Evolutionary conservation across 202 grass and related monocot species (phyloP).

Genomic region (Cymbopogon flexuosus): DNA sequence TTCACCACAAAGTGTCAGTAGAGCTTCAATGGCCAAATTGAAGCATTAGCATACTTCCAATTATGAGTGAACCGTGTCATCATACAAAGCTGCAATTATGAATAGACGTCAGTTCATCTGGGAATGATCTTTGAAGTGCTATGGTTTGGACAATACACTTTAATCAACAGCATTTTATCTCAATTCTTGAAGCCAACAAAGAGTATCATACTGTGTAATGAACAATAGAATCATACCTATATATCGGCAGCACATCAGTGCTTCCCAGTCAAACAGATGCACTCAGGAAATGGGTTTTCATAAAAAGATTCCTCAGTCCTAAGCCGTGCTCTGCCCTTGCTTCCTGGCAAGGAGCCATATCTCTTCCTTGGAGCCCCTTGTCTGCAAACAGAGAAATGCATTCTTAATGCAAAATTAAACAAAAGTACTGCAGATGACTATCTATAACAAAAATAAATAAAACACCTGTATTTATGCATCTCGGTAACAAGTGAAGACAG

Average conservation of each 20-base stretch:
- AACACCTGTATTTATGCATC: conserved; percentile 84
- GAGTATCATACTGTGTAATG: background rate
- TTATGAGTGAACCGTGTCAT: background rate
- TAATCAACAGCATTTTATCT: conserved; percentile 1
- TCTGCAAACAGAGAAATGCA: conserved; percentile 41
- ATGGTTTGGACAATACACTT: background rate
- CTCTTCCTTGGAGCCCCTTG: conserved; percentile 87
- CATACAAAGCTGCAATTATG: conserved; percentile 21
- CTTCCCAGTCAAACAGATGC: conserved; percentile 65
- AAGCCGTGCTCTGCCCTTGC: conserved; percentile 70
- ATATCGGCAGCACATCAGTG: conserved; percentile 35
- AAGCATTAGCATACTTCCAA: background rate
- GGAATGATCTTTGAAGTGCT: background rate
- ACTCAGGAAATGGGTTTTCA: conserved; percentile 87
- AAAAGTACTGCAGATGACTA: background rate
- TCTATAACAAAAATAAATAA: background rate
- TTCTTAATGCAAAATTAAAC: conserved; percentile 11
- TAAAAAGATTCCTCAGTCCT: conserved; percentile 91
- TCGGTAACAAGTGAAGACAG: conserved; percentile 64
- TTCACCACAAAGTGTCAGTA: background rate
- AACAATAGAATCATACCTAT: conserved; percentile 30
- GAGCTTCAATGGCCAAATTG: background rate
- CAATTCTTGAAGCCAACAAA: background rate
- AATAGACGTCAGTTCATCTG: conserved; percentile 6
- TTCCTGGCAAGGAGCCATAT: conserved; percentile 68